phyloP scores from a whole-genome alignment of 1,284 basidiomycete genomes.

The Malassezia arunalokei region DNA sequence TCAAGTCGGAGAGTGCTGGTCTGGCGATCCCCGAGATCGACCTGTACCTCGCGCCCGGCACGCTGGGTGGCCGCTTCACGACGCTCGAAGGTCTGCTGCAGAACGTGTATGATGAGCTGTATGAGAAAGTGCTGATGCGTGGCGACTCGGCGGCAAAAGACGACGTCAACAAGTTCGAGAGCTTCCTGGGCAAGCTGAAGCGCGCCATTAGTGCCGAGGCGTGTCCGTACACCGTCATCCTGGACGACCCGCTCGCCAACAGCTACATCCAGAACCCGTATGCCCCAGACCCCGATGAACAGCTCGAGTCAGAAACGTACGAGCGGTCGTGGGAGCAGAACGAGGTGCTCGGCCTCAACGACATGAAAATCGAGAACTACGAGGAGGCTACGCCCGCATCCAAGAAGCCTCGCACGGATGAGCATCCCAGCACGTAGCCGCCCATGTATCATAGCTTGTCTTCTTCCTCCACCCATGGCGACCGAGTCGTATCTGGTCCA shows the following conservation, averaged over 20 bases:
- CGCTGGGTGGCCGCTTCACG: conserved; percentile 94
- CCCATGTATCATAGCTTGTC: background rate
- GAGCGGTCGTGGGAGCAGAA: conserved; percentile 80
- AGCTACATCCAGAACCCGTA: conserved; percentile 89
- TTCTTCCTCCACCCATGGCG: background rate
- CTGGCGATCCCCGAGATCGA: conserved; percentile 89
- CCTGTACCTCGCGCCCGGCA: conserved; percentile 77
- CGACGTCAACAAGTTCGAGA: conserved; percentile 29
- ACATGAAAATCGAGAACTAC: conserved; percentile 63
- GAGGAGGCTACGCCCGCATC: background rate
- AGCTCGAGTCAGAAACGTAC: conserved; percentile 57
- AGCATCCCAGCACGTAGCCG: background rate
- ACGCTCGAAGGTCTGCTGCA: conserved; percentile 88
- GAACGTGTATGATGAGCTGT: conserved; percentile 89
- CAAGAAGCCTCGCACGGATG: background rate
- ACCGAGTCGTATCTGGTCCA: conserved; percentile 27
- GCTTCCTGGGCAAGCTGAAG: conserved; percentile 62
- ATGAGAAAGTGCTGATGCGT: conserved; percentile 67
- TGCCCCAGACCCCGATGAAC: conserved; percentile 51
- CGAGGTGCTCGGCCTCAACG: conserved; percentile 88
- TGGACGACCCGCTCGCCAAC: conserved; percentile 91
- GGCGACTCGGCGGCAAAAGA: conserved; percentile 55
- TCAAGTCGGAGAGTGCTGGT: conserved; percentile 61
- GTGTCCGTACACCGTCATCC: conserved; percentile 59
- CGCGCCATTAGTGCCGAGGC: conserved; percentile 30